Evolutionary conservation across 768 basidiomycete species (phyloP), one percentile per base, ranked within the genome.

Genomic region (Cyclocybe aegerita): DNA sequence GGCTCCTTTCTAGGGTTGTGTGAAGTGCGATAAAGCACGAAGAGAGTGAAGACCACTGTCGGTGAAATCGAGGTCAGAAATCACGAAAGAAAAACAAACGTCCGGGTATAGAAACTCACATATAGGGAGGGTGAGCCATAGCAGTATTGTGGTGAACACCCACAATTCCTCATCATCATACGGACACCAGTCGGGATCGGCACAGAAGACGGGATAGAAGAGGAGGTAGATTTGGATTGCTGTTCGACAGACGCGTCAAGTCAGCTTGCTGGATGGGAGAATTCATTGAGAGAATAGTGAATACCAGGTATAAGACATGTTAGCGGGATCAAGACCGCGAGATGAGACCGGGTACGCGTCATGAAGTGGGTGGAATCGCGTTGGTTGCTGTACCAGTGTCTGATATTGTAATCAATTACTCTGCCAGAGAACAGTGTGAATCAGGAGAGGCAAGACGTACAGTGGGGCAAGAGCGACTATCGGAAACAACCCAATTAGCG

Each of bases 311-410:
- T 30, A 10, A 44, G 35, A 2, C 52, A 8, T n/a, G 23, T 35
- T n/a, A 61, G 40, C 3, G 11, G 30, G 16, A 50, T 4, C 1
- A 60, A 40, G 8, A 53, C 45, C 16, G 31, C 32, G 4, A 61
- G n/a, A 41, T 61, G 60, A 9, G 47, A 45, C 3, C 32, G 43
- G 11, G 54, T 43, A 7, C 49, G 46, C 7, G 57, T 61, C 6
- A 61, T 38, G n/a, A 56, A 32, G 39, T 56, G 52, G 2, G 38
- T 23, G 1, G 57, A 54, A 10, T 41, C 39, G 10, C 60, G 54
- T 17, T 58, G 43, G 15, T 54, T 58, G 48, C 60, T 58, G 30
- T 52, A 61, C 60, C 60, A 58, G 34, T 61, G 60, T 30, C 60
- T 60, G 29, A 9, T 39, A 32, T 32, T 15, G 15, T 9, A 9